Evolutionary conservation across 164 flowering plant species (phyloP).

Genomic region (Cinnamomum micranthum): DNA sequence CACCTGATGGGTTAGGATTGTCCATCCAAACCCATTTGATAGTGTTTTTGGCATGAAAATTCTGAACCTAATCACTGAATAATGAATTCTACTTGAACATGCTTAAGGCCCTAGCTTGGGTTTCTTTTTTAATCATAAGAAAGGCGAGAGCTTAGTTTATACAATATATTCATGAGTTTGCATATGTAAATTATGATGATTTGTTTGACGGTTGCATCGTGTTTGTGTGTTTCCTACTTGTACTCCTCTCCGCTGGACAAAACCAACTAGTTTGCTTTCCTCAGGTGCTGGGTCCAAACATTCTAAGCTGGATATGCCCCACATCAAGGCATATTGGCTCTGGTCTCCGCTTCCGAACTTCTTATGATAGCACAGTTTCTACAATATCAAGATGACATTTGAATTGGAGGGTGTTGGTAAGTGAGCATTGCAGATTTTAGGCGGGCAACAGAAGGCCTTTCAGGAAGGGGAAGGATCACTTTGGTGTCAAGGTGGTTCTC

Average conservation of each 20-base stretch:
- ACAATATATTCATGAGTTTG: neutral
- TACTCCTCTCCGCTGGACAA: neutral
- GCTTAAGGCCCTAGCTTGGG: neutral
- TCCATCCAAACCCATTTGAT: neutral
- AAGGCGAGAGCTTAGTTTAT: neutral
- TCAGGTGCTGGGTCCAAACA: slow-evolving; percentile 83
- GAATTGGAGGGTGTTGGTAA: neutral
- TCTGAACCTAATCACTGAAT: neutral
- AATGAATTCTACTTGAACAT: neutral
- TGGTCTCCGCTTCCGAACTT: slow-evolving; percentile 69
- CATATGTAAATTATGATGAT: neutral
- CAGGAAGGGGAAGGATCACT: neutral
- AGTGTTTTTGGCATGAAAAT: too few species aligned
- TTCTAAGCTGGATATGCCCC: slow-evolving; percentile 74
- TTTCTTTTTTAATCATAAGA: too few species aligned
- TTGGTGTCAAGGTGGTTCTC: neutral
- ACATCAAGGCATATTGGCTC: slow-evolving; percentile 67
- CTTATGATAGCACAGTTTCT: slow-evolving; percentile 30
- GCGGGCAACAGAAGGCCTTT: neutral
- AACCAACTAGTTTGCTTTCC: neutral
- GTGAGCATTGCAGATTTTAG: too few species aligned
- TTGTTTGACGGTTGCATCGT: neutral
- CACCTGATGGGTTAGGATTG: neutral
- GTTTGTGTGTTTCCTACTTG: neutral
- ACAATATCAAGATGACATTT: slow-evolving; percentile 14